phyloP scores from a whole-genome alignment of 441 rosid species.

The Pelargonium australe region DNA sequence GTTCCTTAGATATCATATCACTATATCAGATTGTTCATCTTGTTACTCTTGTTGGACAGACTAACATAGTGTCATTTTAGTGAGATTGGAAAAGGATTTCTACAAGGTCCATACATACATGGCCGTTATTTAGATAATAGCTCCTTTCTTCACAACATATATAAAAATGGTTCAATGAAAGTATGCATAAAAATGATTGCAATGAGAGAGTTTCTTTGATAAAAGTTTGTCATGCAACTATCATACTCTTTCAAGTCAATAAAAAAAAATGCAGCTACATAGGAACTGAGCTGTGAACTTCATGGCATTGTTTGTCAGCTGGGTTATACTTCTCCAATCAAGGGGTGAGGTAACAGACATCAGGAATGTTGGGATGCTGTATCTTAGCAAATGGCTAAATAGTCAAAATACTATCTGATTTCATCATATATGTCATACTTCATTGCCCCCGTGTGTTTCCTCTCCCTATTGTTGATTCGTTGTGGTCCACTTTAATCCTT shows the following conservation, averaged over 20 bases:
- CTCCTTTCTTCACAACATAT: not conserved
- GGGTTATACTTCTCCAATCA: too few relatives aligned
- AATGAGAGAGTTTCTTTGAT: not conserved
- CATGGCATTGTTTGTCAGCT: too few relatives aligned
- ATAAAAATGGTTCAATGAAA: not conserved
- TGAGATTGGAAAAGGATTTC: not conserved
- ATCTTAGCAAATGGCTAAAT: too few relatives aligned
- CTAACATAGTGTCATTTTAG: not conserved
- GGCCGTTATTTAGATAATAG: not conserved
- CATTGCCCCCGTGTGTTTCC: too few relatives aligned
- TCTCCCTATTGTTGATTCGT: too few relatives aligned
- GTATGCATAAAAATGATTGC: not conserved
- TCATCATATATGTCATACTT: too few relatives aligned
- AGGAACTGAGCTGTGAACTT: not conserved
- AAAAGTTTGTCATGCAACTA: not conserved
- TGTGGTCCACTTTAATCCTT: too few relatives aligned
- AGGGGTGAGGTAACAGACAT: too few relatives aligned
- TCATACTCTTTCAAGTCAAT: not conserved
- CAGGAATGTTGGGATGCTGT: too few relatives aligned
- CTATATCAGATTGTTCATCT: not conserved
- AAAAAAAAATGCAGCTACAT: not conserved
- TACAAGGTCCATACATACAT: too few relatives aligned
- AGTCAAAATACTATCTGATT: too few relatives aligned
- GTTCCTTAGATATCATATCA: not conserved
- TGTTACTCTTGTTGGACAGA: not conserved